Evolutionary conservation across 495 filamentous ascomycete species (phyloP).

Genomic region (Aspergillus avenaceus): DNA sequence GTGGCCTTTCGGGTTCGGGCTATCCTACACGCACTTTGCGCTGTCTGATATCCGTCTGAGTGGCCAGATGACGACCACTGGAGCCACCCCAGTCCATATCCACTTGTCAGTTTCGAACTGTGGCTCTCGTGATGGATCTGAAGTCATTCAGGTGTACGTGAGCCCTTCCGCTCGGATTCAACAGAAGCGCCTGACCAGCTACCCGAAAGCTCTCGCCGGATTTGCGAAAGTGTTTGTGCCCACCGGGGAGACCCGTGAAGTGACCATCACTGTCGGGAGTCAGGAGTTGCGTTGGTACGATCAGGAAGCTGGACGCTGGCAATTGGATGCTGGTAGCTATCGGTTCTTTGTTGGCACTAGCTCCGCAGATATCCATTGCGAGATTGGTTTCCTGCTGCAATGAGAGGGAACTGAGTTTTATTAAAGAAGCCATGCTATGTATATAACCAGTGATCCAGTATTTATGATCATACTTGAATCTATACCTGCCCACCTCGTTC

Average conservation of each 20-base stretch:
- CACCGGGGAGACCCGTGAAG: not conserved
- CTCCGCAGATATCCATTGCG: not conserved
- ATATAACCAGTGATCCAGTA: no score
- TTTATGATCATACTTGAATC: no score
- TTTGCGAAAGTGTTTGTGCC: not conserved
- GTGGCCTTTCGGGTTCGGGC: constrained; percentile 71
- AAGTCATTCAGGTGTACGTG: not conserved
- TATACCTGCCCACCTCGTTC: no score
- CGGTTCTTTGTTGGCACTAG: not conserved
- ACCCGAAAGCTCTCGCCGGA: not conserved
- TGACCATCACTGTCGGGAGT: not conserved
- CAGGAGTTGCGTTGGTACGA: not conserved
- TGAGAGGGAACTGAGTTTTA: no score
- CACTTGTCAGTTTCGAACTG: not conserved
- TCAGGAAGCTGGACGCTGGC: not conserved
- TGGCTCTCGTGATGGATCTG: not conserved
- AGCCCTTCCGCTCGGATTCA: not conserved
- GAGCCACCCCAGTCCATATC: not conserved
- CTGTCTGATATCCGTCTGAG: not conserved
- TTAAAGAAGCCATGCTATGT: no score
- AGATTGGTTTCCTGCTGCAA: not conserved
- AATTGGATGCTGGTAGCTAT: not conserved
- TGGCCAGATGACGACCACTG: not conserved
- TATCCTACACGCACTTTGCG: constrained; percentile 67
- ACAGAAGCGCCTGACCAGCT: not conserved